phyloP scores from a whole-genome alignment of 306 rosid genomes.

The Morella rubra region DNA sequence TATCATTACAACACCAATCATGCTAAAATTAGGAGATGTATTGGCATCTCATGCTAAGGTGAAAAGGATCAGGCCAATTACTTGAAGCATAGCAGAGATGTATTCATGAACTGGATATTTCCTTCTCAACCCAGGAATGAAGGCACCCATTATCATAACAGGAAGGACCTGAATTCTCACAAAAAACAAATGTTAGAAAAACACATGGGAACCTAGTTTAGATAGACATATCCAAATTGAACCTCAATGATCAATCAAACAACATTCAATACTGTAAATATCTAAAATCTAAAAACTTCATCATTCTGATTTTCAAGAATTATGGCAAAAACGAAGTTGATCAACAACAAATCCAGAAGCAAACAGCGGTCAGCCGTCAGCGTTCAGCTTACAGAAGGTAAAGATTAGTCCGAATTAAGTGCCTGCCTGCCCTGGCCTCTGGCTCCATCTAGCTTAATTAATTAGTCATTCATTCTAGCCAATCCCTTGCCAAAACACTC shows the following conservation, averaged over 20 bases:
- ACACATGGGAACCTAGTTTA: neutral
- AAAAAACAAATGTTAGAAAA: neutral
- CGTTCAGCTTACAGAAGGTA: no score
- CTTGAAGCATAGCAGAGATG: slow-evolving; percentile 49
- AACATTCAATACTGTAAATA: no score
- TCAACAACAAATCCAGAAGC: no score
- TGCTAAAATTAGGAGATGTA: slow-evolving; percentile 57
- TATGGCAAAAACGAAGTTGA: no score
- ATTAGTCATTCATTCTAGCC: no score
- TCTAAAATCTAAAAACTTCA: no score
- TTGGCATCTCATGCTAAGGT: slow-evolving; percentile 66
- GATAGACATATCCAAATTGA: neutral
- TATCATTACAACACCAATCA: slow-evolving; percentile 56
- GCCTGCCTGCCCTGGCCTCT: neutral
- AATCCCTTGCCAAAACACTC: neutral
- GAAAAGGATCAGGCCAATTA: slow-evolving; percentile 58
- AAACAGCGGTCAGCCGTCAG: no score
- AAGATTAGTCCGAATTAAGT: neutral
- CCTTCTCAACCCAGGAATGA: slow-evolving; percentile 63
- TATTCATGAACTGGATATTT: slow-evolving; percentile 57
- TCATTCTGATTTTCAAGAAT: no score
- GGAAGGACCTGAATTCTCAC: slow-evolving; percentile 49
- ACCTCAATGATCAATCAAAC: no score
- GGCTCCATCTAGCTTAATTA: no score
- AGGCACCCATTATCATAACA: slow-evolving; percentile 65